Conservation (phyloP, 2,329 filamentous ascomycete species). For the Penicillium sp. region DNA sequence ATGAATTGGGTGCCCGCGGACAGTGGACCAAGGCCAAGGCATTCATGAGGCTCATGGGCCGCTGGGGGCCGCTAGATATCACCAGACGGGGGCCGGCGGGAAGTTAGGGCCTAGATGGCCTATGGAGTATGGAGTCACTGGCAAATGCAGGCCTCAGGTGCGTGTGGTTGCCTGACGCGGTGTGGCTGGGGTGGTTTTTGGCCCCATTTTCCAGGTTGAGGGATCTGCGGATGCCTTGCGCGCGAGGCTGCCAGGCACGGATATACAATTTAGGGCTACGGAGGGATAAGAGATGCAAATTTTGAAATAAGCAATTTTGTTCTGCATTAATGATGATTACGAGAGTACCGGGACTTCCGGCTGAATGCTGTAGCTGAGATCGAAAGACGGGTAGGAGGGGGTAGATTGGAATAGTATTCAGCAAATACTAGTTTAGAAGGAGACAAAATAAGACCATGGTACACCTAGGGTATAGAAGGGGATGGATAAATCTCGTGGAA, state of each 20-base stretch:
- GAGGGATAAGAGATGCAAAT: not conserved
- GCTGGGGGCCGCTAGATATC: not conserved
- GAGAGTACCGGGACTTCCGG: not conserved
- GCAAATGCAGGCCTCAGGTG: slow-evolving; percentile 1
- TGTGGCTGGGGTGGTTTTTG: not conserved
- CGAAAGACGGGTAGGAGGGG: not conserved
- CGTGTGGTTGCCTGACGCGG: not conserved
- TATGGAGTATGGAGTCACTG: too few species aligned
- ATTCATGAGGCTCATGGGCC: slow-evolving; percentile 1
- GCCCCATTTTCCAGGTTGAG: not conserved
- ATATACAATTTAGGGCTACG: not conserved
- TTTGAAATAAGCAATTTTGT: too few species aligned
- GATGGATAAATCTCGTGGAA: slow-evolving; percentile 24
- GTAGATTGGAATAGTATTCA: not conserved
- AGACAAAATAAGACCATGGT: slow-evolving; percentile 18
- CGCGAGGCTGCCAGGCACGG: not conserved
- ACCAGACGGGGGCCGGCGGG: not conserved
- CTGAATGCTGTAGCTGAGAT: not conserved
- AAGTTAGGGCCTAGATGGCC: not conserved
- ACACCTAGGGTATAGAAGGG: slow-evolving; percentile 40
- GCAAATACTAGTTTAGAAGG: slow-evolving; percentile 3
- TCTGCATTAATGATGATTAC: not conserved
- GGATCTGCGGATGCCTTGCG: not conserved
- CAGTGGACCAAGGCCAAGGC: not conserved
- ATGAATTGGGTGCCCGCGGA: slow-evolving; percentile 3